These are phyloP conservation scores for Penicillium carneum DNA, from an alignment of 2,329 filamentous ascomycete species.

Conservation along the genomic window DNA sequence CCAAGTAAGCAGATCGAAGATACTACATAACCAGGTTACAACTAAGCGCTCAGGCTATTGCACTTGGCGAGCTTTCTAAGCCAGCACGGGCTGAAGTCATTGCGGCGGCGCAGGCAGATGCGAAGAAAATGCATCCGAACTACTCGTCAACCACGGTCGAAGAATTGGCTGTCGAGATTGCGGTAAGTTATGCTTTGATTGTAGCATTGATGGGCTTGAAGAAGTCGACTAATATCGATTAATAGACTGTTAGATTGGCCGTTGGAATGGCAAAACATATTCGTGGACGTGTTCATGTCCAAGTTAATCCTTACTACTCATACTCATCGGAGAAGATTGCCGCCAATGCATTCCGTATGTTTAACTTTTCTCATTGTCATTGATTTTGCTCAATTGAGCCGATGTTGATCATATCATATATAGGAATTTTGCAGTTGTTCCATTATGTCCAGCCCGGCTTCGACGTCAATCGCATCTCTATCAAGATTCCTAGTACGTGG, in stretches of 20 bases:
- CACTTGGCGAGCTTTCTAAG: conserved; percentile 57
- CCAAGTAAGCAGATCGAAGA: conserved; percentile 49
- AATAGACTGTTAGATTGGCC: conserved; percentile 64
- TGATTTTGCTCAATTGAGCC: neutral
- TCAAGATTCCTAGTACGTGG: conserved; percentile 70
- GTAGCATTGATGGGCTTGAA: neutral
- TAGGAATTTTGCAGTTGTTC: conserved; percentile 62
- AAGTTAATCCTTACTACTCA: conserved; percentile 65
- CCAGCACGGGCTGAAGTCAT: conserved; percentile 46
- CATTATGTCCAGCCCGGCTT: conserved; percentile 54
- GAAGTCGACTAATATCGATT: neutral
- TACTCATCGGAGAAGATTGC: conserved; percentile 61
- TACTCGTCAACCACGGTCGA: conserved; percentile 52
- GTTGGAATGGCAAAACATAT: conserved; percentile 60
- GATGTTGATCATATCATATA: neutral
- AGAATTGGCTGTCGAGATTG: conserved; percentile 64
- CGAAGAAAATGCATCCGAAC: conserved; percentile 48
- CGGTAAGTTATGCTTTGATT: conserved; percentile 49
- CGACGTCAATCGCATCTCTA: conserved; percentile 61
- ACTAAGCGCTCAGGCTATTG: conserved; percentile 53
- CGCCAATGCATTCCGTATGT: conserved; percentile 60
- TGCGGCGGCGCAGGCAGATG: conserved; percentile 31
- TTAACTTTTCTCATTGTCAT: neutral
- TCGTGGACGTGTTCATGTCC: conserved; percentile 63
- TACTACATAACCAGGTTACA: neutral